phyloP scores from a whole-genome alignment of 2,329 filamentous ascomycete genomes.

The Phaeosphaeria sp. region DNA sequence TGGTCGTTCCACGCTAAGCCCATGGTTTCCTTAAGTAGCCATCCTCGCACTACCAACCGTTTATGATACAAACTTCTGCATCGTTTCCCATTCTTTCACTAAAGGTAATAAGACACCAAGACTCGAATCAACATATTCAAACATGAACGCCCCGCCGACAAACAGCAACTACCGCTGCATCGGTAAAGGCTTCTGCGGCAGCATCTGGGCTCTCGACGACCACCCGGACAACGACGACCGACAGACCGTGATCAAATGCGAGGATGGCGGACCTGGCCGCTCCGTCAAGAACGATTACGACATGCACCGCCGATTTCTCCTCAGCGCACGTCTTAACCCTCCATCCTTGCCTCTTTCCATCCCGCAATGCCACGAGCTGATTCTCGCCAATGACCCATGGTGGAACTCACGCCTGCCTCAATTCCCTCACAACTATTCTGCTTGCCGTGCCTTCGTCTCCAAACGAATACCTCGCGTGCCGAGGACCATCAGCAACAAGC shows the following conservation, averaged over 20 bases:
- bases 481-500: constrained; percentile 12
- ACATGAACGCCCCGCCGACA: background rate
- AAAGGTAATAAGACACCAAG: no score
- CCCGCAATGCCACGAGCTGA: constrained; percentile 16
- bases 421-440: constrained; percentile 16
- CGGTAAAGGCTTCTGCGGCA: constrained; percentile 26
- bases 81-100: no score
- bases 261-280: constrained; percentile 24
- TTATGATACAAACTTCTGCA: no score
- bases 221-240: constrained; percentile 27
- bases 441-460: constrained; percentile 14
- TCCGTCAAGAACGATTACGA: constrained; percentile 25
- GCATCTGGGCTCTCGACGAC: constrained; percentile 20
- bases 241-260: constrained; percentile 20
- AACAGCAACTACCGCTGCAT: constrained; percentile 17
- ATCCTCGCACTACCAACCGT: no score
- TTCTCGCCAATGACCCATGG: constrained; percentile 14
- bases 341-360: constrained; percentile 13
- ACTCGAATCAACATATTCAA: no score
- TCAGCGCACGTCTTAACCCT: constrained; percentile 7
- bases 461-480: constrained; percentile 19
- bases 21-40: no score
- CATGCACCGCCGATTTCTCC: constrained; percentile 16
- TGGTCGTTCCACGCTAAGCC: no score
- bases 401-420: constrained; percentile 6